Percentiles rank a stretch among this genome's conserved stretches.
These are phyloP conservation scores for Euphorbia lathyris DNA, from an alignment of 345 rosid genomes.

Conservation along the genomic window DNA sequence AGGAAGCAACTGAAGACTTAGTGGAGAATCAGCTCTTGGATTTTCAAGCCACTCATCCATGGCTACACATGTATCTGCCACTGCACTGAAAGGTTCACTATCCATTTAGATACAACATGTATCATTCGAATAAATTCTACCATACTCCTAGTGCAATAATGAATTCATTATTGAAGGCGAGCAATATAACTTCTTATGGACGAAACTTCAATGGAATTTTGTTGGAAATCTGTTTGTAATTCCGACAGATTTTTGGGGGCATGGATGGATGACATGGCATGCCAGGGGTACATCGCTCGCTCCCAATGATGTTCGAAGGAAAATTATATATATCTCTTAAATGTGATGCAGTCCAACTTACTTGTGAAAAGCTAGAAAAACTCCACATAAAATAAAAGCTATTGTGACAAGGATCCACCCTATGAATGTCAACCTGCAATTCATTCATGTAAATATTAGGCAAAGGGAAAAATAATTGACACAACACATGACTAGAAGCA, in stretches of 20 bases:
- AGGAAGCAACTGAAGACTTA: slow-evolving; percentile 20
- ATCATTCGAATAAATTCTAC: neutral
- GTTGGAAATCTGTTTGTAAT: too few relatives aligned
- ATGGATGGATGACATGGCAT: too few relatives aligned
- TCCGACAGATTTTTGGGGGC: too few relatives aligned
- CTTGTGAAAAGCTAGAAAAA: slow-evolving; percentile 58
- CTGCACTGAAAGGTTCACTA: slow-evolving; percentile 11
- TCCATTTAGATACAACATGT: neutral
- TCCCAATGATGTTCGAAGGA: too few relatives aligned
- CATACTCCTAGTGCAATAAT: neutral
- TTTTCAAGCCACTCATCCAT: slow-evolving; percentile 21
- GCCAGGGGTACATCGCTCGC: too few relatives aligned
- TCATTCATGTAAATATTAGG: neutral
- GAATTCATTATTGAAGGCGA: too few relatives aligned
- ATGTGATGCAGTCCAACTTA: slow-evolving; percentile 19
- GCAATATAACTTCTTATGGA: too few relatives aligned
- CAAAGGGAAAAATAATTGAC: neutral
- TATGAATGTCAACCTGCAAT: slow-evolving; percentile 40
- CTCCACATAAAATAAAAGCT: slow-evolving; percentile 39
- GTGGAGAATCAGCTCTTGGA: slow-evolving; percentile 14
- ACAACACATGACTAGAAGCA: neutral
- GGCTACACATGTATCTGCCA: slow-evolving; percentile 27
- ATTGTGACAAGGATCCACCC: slow-evolving; percentile 57
- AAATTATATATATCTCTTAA: too few relatives aligned
- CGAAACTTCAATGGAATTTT: too few relatives aligned